Base-by-base conservation (phyloP, 2,329 filamentous ascomycete species). In the Aureobasidium melanogenum region DNA sequence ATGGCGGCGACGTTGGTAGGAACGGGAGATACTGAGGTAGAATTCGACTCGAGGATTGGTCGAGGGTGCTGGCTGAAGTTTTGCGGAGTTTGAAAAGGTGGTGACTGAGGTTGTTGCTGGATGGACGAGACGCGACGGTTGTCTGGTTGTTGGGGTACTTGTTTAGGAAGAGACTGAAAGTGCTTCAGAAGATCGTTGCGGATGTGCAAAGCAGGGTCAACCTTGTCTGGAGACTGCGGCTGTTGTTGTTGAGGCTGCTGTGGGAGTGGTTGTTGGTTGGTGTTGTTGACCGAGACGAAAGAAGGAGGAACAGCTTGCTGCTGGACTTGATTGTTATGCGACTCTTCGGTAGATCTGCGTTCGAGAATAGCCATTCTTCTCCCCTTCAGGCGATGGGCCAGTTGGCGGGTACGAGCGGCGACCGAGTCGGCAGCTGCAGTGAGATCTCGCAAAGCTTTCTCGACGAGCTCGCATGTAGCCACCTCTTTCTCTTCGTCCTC, bases 401-500 rank as follows among this genome's bases (percentile, higher is more conserved):
- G 81, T 71, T 93, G 88, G 41, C 89, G 82, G 14, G 90, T 86
- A 65, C 85, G 80, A 50, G 84, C 85, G 64, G 86, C 86, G 14
- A 88, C 85, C 80, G 74, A 66, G 70, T 95, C 91, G 3, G 91
- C 90, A 69, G 87, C 85, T 70, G 90, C 89, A 66, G 89, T 91
- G 46, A 96, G 82, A 66, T 88, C 82, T 39, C 85, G 84, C 38
- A 95, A 77, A 64, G 90, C 88, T 72, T 87, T 85, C 73, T 96
- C 89, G 30, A 96, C 74, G 55, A 95, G 92, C 67, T 94, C 89
- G 67, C 95, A 77, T 0, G 90, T 93, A 14, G 86, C 89, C 39
- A 95, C 74, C 71, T 96, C 91, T 66, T 91, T 90, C 70, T 87
- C 85, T 74, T 96, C 91, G 69, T 96, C 91, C 70, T 95, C 90